phyloP scores from a whole-genome alignment of 148 eudicot genomes.

The Rhododendron ovatum region DNA sequence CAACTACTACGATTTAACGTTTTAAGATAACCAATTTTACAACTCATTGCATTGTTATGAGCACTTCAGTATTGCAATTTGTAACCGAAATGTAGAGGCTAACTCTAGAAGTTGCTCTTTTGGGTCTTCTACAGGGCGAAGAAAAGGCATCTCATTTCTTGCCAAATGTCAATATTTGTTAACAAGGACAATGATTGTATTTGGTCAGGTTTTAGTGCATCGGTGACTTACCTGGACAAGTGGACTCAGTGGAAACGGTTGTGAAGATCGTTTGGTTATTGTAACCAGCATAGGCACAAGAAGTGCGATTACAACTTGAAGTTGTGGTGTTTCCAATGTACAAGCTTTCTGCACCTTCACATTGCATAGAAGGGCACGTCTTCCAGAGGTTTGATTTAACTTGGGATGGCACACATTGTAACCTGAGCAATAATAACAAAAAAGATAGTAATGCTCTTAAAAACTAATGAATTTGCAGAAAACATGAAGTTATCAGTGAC shows the following conservation, averaged over 20 bases:
- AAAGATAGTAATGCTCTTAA: background rate
- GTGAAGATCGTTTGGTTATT: constrained; percentile 39
- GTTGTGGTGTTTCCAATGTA: constrained; percentile 46
- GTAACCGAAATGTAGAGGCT: background rate
- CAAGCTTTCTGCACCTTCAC: constrained; percentile 25
- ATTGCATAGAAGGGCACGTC: constrained; percentile 27
- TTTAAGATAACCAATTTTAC: background rate
- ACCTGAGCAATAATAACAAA: constrained; percentile 23
- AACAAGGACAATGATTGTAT: background rate
- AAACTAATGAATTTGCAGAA: background rate
- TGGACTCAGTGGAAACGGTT: constrained; percentile 27
- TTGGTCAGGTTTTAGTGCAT: background rate
- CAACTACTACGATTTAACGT: background rate
- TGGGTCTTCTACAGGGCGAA: background rate
- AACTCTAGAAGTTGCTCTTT: background rate
- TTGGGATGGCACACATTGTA: constrained; percentile 57
- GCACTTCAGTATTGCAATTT: background rate
- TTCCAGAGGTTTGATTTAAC: constrained; percentile 42
- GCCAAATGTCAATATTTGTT: background rate
- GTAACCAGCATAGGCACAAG: constrained; percentile 75
- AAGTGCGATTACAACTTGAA: constrained; percentile 37
- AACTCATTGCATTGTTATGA: background rate
- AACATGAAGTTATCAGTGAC: background rate
- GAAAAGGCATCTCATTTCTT: background rate
- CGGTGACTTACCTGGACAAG: constrained; percentile 53